Evolutionary conservation across 192 early-diverging fungal species (phyloP), one percentile per base, ranked within the genome.

Genomic region (Coemansia aciculifera): DNA sequence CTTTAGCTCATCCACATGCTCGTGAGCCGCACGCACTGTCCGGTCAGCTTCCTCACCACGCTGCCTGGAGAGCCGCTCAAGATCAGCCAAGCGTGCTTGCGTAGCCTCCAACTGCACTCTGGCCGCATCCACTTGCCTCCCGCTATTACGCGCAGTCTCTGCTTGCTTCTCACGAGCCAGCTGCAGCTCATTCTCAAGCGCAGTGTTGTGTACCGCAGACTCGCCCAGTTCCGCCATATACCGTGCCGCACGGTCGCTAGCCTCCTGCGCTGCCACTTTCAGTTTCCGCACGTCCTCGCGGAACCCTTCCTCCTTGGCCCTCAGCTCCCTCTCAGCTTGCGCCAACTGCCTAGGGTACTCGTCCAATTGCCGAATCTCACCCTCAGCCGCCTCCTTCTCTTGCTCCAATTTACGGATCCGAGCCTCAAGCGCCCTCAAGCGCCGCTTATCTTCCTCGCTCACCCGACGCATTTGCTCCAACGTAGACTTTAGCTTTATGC

Each of bases 191-290:
- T 63, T 66, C 66, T 82, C 79, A 15, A 82, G 68, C 27, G 74
- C 71, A 12, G 79, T 82, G 23, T 56, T 61, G 42, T 82, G 79
- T 5, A 82, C 79, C 0, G 71, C 70, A 21, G 79, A 71, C 42
- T 82, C 79, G 42, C 71, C 74, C 38, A 82, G 74, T 65, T 82
- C 73, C 27, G 63, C 68, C 74, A 77, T 77, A 46, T 82, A 82
- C 10, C 79, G 37, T 8, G 65, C 56, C 0, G 79, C 74, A 13
- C 54, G 11, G 44, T 82, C 79, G 8, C 63, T 69, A 40, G 74
- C 71, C n/a, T 82, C 79, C 23, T 77, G 71, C 46, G 77, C 49
- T 24, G 66, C 44, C 17, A 73, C 68, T 2, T 59, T 51, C 27
- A 74, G 71, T 59, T 74, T 73, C 17, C 74, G 54, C 21, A 61